These are phyloP conservation scores for Arthrobotrys sinensis DNA, from an alignment of 2,329 filamentous ascomycete species.

Conservation along the genomic window DNA sequence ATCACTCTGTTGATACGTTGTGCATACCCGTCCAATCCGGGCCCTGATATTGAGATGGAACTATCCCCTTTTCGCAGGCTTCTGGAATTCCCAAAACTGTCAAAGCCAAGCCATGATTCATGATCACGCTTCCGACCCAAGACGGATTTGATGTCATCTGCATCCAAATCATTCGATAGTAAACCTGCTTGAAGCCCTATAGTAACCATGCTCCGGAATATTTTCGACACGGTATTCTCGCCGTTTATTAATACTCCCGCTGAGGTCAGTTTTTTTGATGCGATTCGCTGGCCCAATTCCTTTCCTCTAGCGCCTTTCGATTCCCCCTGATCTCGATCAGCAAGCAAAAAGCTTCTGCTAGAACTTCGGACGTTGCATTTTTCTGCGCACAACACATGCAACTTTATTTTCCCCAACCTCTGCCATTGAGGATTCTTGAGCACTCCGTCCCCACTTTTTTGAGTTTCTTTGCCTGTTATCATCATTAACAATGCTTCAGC, in stretches of 20 bases:
- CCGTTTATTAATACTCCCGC: constrained; percentile 25
- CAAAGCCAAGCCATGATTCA: constrained; percentile 33
- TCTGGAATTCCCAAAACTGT: constrained; percentile 35
- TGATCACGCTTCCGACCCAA: constrained; percentile 31
- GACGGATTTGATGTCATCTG: constrained; percentile 53
- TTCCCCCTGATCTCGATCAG: constrained; percentile 23
- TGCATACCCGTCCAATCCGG: not conserved
- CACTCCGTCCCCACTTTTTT: not conserved
- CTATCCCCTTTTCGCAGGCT: constrained; percentile 28
- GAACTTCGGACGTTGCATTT: constrained; percentile 35
- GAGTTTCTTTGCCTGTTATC: not conserved
- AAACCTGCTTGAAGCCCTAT: constrained; percentile 25
- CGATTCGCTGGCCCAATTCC: constrained; percentile 1
- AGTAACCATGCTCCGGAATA: constrained; percentile 16
- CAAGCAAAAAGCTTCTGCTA: constrained; percentile 13
- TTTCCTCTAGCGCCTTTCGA: constrained; percentile 17
- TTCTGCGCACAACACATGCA: constrained; percentile 14
- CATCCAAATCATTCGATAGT: constrained; percentile 34
- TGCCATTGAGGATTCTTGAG: not conserved
- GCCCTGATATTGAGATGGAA: not conserved
- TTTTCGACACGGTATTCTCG: constrained; percentile 28
- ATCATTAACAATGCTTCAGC: constrained; percentile 37
- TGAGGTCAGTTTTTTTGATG: constrained; percentile 23
- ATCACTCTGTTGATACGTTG: not conserved
- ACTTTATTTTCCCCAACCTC: not conserved